Evolutionary conservation across 1,139 yeast genomes (phyloP), one percentile per base, ranked within the genome.

Genomic region (Geotrichum klebahnii): DNA sequence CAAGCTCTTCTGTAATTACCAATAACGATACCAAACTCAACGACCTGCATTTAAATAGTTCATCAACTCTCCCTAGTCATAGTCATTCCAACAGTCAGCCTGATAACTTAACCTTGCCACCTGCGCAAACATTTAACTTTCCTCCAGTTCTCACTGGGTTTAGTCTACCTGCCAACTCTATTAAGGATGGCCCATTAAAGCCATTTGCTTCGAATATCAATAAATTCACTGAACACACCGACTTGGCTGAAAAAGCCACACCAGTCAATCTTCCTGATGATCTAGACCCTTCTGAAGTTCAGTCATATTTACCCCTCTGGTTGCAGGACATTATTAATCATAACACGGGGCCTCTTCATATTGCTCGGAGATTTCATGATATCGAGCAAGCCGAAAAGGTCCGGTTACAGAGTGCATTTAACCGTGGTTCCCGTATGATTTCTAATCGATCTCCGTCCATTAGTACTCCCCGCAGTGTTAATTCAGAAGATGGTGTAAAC

Each of bases 371-470:
- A 47, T 72, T 72, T 56, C 53, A 60, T 26, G 59, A 61, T 28
- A 61, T 73, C 37, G 75, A 67, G 55, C 57, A 61, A 44, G 63
- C 65, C n/a, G 76, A 71, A 52, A 64, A 62, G 46, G 54, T 54
- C 8, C 63, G 75, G 1, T 38, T 54, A n/a, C 60, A 56, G 6
- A 41, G 58, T n/a, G 53, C 62, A 44, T 57, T 59, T 34, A 31
- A 33, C 8, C 41, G 36, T 3, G 47, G 53, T 31, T 49, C 48
- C 1, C 35, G 29, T 1, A 20, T 36, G 26, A 20, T 14, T 9
- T 5, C 35, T 5, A 22, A 17, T 12, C 36, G 20, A 9, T 41
- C 44, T 12, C 44, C 44, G 4, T 4, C 16, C 4, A 14, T 12
- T 16, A 24, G n/a, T 5, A 42, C n/a, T 5, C 20, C 32, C 8